Evolutionary conservation across 2,329 filamentous ascomycete species (phyloP).

Genomic region (Cordyceps militaris): DNA sequence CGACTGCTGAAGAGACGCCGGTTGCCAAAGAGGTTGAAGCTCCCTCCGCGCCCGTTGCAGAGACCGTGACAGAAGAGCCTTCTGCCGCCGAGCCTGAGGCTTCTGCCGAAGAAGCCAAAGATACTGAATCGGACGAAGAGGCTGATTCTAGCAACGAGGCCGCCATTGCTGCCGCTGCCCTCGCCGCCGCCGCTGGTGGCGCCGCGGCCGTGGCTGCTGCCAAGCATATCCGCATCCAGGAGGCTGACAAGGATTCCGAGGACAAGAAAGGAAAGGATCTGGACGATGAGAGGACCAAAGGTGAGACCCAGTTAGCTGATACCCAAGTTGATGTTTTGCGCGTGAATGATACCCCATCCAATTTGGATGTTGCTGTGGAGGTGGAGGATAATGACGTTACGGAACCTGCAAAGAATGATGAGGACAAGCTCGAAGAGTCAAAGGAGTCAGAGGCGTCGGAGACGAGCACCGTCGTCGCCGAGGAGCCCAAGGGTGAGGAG

Average conservation of each 20-base stretch:
- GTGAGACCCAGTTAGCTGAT: slow-evolving; percentile 10
- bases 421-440: slow-evolving; percentile 3
- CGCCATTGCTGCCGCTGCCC: slow-evolving; percentile 1
- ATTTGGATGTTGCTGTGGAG: slow-evolving; percentile 3
- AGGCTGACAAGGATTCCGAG: slow-evolving; percentile 5
- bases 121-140: background rate
- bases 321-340: slow-evolving; percentile 10
- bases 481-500: slow-evolving; percentile 5
- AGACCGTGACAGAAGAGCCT: background rate
- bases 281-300: slow-evolving; percentile 20
- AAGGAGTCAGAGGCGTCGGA: slow-evolving; percentile 9
- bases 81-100: background rate
- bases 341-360: slow-evolving; percentile 11
- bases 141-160: background rate
- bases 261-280: background rate
- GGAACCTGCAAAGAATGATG: slow-evolving; percentile 5
- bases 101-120: slow-evolving; percentile 1
- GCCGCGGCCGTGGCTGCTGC: slow-evolving; percentile 6
- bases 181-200: slow-evolving; percentile 1
- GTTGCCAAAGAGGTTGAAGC: background rate
- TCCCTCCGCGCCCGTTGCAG: background rate
- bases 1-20: background rate
- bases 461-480: slow-evolving; percentile 10
- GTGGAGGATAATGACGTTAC: slow-evolving; percentile 3
- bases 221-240: background rate